Conservation (phyloP, 169 alveolate genomes). For the Plasmodium knowlesi region DNA sequence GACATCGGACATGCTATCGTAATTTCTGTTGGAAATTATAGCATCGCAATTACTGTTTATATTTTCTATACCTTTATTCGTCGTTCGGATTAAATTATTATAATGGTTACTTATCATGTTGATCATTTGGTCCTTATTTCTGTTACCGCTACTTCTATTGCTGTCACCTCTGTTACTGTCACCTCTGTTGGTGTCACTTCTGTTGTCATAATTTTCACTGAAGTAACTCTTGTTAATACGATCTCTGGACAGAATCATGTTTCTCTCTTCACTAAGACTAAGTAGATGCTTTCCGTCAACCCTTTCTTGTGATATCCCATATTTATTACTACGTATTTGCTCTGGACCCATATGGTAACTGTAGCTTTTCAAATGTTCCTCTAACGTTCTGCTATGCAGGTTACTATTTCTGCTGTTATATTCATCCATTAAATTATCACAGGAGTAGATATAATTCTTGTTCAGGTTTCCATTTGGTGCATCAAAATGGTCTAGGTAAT, state of each 20-base stretch:
- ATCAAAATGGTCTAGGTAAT: slow-evolving; percentile 10
- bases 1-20: slow-evolving; percentile 26
- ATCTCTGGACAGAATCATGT: background rate
- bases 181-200: background rate
- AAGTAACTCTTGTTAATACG: background rate
- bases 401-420: background rate
- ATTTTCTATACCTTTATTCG: slow-evolving; percentile 50
- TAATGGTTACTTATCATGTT: slow-evolving; percentile 55
- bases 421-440: slow-evolving; percentile 7
- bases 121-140: slow-evolving; percentile 1
- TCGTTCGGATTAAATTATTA: slow-evolving; percentile 26
- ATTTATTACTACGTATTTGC: background rate
- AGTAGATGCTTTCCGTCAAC: background rate
- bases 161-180: background rate
- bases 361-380: background rate
- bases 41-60: slow-evolving; percentile 28
- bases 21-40: background rate
- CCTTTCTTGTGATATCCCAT: background rate
- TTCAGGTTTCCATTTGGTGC: background rate
- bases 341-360: slow-evolving; percentile 7
- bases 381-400: background rate
- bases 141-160: background rate
- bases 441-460: slow-evolving; percentile 5
- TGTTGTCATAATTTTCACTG: background rate
- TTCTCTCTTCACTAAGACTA: background rate